Percentiles rank a stretch among this genome's conserved stretches.
Conservation (phyloP, 768 basidiomycete species). For the Rickenella mellea region DNA sequence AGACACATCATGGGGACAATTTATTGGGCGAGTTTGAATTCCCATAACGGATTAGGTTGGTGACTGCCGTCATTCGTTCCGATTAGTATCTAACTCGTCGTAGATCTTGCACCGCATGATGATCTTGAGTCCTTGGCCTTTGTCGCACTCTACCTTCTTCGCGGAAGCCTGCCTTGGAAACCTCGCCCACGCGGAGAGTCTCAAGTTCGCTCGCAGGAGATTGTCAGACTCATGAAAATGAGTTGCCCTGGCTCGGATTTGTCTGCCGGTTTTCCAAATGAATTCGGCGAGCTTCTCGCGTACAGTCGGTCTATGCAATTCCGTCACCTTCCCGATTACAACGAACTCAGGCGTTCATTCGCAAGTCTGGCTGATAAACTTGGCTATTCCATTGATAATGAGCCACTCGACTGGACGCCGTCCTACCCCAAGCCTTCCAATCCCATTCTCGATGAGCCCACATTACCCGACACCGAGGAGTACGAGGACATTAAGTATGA, state of each 20-base stretch:
- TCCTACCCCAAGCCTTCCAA: conserved; percentile 8
- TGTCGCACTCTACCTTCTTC: conserved; percentile 22
- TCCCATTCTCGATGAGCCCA: conserved; percentile 8
- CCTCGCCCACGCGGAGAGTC: conserved; percentile 10
- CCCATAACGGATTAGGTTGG: conserved; percentile 22
- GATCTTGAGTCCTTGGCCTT: conserved; percentile 28
- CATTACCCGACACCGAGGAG: no score
- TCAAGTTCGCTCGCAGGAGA: conserved; percentile 9
- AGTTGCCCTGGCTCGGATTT: conserved; percentile 10
- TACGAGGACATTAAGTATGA: conserved; percentile 8
- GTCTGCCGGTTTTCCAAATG: conserved; percentile 12
- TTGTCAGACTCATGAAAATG: no score
- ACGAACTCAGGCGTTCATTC: conserved; percentile 7
- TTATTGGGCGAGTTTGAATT: conserved; percentile 23
- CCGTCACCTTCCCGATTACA: conserved; percentile 15
- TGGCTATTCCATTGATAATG: conserved; percentile 7
- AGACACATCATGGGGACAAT: conserved; percentile 20
- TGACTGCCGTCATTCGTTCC: no score
- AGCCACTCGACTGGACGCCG: conserved; percentile 14
- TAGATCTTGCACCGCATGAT: conserved; percentile 21
- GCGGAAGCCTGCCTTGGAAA: conserved; percentile 24
- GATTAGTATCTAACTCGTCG: no score
- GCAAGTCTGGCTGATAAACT: conserved; percentile 10
- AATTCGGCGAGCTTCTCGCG: conserved; percentile 15
- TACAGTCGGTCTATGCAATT: conserved; percentile 15